These are phyloP conservation scores for Fusarium denticulatum DNA, from an alignment of 2,329 filamentous ascomycete genomes.

Conservation along the genomic window DNA sequence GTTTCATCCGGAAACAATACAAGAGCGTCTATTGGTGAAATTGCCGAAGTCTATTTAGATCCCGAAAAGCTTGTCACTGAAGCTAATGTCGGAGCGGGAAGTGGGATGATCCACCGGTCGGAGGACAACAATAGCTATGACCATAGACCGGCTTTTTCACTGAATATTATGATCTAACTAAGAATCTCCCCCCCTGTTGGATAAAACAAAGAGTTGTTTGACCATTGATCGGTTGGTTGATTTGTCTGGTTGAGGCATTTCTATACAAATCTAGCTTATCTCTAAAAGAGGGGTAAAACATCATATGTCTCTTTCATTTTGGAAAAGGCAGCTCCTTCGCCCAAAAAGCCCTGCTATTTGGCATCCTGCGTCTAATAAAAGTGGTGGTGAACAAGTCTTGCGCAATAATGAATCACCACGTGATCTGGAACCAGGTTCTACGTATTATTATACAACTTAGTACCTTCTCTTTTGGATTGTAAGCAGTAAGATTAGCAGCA, in stretches of 20 bases:
- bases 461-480: neutral
- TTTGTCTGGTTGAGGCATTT: neutral
- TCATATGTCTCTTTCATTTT: neutral
- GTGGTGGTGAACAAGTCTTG: neutral
- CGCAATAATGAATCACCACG: accelerated
- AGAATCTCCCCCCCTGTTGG: no score
- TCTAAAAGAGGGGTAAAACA: neutral
- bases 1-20: neutral
- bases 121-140: no score
- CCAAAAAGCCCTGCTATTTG: neutral
- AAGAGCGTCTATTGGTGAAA: neutral
- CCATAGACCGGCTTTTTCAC: no score
- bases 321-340: neutral
- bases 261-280: neutral
- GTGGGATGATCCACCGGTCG: neutral
- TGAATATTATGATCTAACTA: accelerated
- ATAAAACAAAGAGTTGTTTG: no score
- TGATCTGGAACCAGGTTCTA: neutral
- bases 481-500: neutral
- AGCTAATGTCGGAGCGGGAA: neutral
- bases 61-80: neutral
- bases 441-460: neutral
- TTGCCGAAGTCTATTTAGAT: neutral
- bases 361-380: neutral
- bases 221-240: neutral